A percentile compares a stretch with the other conserved stretches of the same genome.
Conservation (phyloP, 805 yeast species). For the Citeromyces nyonsensis region DNA sequence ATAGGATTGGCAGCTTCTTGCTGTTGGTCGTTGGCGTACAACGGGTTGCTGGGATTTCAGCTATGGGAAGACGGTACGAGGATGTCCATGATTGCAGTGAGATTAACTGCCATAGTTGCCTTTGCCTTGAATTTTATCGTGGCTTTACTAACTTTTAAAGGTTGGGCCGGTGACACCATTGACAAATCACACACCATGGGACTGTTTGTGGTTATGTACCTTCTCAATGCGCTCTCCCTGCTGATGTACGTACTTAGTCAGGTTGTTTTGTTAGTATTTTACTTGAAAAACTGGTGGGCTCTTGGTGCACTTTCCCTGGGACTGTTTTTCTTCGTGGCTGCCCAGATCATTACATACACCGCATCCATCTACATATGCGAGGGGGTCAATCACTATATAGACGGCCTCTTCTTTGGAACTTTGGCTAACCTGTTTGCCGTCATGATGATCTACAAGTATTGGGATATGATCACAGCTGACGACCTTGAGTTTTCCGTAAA, state of each 20-base stretch:
- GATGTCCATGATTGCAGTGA: constrained; percentile 40
- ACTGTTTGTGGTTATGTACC: constrained; percentile 53
- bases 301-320: constrained; percentile 70
- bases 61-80: constrained; percentile 90
- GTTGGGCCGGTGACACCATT: constrained; percentile 30
- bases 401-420: constrained; percentile 79
- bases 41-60: constrained; percentile 76
- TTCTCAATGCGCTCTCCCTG: constrained; percentile 56
- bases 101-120: constrained; percentile 34
- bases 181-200: constrained; percentile 42
- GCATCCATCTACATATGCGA: constrained; percentile 54
- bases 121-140: constrained; percentile 55
- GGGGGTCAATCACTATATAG: constrained; percentile 71
- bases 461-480: constrained; percentile 93
- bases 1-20: constrained; percentile 58
- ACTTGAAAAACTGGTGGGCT: constrained; percentile 76
- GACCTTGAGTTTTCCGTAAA: constrained; percentile 75
- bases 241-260: constrained; percentile 53
- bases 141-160: constrained; percentile 57
- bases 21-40: constrained; percentile 52
- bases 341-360: constrained; percentile 67
- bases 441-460: constrained; percentile 92
- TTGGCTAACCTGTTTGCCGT: constrained; percentile 65
- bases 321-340: constrained; percentile 56
- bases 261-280: constrained; percentile 44